A percentile compares a stretch with the other conserved stretches of the same genome.
phyloP scores from a whole-genome alignment of 352 stramenopile genomes.

The Phytophthora hybrid region DNA sequence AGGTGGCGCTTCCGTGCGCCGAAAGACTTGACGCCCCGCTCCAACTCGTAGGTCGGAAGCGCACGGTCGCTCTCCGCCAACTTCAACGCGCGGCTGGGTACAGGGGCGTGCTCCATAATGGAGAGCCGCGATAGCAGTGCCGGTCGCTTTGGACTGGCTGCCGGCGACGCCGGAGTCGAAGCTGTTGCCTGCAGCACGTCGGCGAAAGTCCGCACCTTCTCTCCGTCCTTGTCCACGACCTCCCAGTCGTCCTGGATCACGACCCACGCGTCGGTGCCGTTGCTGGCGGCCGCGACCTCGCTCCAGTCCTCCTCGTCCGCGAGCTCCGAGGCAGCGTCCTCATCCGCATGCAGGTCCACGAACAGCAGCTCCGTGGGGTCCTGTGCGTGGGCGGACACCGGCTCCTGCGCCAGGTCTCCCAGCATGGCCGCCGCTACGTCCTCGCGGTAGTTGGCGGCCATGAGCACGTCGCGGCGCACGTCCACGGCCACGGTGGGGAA shows the following conservation, averaged over 20 bases:
- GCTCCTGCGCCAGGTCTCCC: slow-evolving; percentile 53
- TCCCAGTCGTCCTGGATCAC: slow-evolving; percentile 81
- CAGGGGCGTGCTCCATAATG: slow-evolving; percentile 30
- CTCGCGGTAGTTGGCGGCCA: slow-evolving; percentile 71
- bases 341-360: slow-evolving; percentile 47
- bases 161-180: background rate
- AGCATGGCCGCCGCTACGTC: slow-evolving; percentile 73
- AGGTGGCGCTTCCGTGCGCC: slow-evolving; percentile 58
- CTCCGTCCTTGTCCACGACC: slow-evolving; percentile 59
- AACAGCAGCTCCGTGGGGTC: slow-evolving; percentile 42
- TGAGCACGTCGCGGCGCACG: slow-evolving; percentile 67
- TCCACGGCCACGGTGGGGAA: slow-evolving; percentile 61
- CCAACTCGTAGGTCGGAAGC: slow-evolving; percentile 32
- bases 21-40: slow-evolving; percentile 68
- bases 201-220: slow-evolving; percentile 64
- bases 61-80: slow-evolving; percentile 28
- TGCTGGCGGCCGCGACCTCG: slow-evolving; percentile 44
- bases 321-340: slow-evolving; percentile 36
- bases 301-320: slow-evolving; percentile 69
- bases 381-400: slow-evolving; percentile 1
- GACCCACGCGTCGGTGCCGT: slow-evolving; percentile 51
- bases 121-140: slow-evolving; percentile 33
- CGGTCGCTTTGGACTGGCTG: slow-evolving; percentile 1
- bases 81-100: slow-evolving; percentile 24
- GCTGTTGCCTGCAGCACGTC: slow-evolving; percentile 52